A percentile compares a stretch with the other conserved stretches of the same genome.
phyloP scores from a whole-genome alignment of 768 basidiomycete species.

The Favolaschia claudopus region DNA sequence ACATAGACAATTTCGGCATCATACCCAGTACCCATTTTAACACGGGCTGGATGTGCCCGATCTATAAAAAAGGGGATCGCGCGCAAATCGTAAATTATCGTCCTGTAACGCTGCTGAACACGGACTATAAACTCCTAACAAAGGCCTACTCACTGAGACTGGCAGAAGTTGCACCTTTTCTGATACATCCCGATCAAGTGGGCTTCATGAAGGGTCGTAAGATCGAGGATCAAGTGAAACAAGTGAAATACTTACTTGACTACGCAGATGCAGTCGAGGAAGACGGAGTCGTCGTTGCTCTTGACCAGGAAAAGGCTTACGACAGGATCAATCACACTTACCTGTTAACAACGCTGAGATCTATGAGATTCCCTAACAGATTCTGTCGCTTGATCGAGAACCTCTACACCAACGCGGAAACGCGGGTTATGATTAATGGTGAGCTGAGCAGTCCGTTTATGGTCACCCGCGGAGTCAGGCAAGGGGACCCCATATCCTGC shows the following conservation, averaged over 20 bases:
- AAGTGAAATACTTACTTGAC: constrained; percentile 16
- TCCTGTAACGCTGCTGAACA: background rate
- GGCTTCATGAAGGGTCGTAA: constrained; percentile 15
- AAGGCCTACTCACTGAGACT: background rate
- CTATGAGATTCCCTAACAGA: background rate
- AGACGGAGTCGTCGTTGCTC: constrained; percentile 1
- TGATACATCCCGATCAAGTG: constrained; percentile 25
- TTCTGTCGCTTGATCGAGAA: background rate
- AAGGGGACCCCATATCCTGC: background rate
- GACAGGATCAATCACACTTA: background rate
- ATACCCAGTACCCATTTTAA: background rate
- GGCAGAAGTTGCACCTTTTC: background rate
- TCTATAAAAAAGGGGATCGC: background rate
- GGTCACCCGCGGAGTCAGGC: background rate
- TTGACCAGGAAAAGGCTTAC: too few species aligned
- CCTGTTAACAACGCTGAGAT: background rate
- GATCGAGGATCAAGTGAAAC: constrained; percentile 31
- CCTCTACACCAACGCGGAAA: background rate
- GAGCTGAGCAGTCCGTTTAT: background rate
- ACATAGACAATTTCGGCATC: background rate
- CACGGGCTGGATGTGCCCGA: background rate
- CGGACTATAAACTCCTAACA: background rate
- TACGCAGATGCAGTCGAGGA: constrained; percentile 17
- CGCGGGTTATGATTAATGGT: background rate
- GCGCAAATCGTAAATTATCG: background rate